Evolutionary conservation across 1,139 yeast species (phyloP).

Genomic region (Yamadazyma diddensiae): DNA sequence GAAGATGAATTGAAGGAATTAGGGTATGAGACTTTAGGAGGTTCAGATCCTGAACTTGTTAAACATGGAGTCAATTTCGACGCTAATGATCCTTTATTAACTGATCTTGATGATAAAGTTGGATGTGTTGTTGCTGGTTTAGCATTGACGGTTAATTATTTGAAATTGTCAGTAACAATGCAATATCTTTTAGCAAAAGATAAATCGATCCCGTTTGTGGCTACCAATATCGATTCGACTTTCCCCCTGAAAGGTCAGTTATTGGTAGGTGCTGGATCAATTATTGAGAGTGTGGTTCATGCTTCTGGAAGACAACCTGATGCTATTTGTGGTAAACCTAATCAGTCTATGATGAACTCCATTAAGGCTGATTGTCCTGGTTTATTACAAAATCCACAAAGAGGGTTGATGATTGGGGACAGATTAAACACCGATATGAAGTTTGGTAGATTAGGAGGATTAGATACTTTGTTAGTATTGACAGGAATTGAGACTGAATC

Average conservation of each 20-base stretch:
- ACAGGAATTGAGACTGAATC: conserved; percentile 86
- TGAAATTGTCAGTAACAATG: conserved; percentile 76
- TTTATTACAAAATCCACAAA: conserved; percentile 48
- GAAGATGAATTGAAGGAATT: conserved; percentile 41
- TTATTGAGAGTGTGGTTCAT: conserved; percentile 73
- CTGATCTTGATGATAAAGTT: conserved; percentile 62
- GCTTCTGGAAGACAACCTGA: conserved; percentile 69
- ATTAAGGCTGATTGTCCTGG: conserved; percentile 64
- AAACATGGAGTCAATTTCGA: conserved; percentile 33
- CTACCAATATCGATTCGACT: conserved; percentile 95
- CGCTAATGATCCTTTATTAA: conserved; percentile 30
- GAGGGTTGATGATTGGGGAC: conserved; percentile 93
- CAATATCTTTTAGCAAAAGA: conserved; percentile 65
- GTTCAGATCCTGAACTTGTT: conserved; percentile 32
- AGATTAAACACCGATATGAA: conserved; percentile 91
- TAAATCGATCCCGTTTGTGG: conserved; percentile 71
- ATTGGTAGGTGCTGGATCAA: conserved; percentile 94
- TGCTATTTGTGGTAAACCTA: conserved; percentile 87
- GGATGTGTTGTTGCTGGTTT: conserved; percentile 91
- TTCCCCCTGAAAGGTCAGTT: conserved; percentile 85
- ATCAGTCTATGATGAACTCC: conserved; percentile 85
- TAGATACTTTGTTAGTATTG: conserved; percentile 78
- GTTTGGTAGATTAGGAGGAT: conserved; percentile 84
- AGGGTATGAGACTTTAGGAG: conserved; percentile 44
- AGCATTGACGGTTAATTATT: conserved; percentile 72